Evolutionary conservation across 179 eudicot species (phyloP).

Genomic region (Pouteria campechiana): DNA sequence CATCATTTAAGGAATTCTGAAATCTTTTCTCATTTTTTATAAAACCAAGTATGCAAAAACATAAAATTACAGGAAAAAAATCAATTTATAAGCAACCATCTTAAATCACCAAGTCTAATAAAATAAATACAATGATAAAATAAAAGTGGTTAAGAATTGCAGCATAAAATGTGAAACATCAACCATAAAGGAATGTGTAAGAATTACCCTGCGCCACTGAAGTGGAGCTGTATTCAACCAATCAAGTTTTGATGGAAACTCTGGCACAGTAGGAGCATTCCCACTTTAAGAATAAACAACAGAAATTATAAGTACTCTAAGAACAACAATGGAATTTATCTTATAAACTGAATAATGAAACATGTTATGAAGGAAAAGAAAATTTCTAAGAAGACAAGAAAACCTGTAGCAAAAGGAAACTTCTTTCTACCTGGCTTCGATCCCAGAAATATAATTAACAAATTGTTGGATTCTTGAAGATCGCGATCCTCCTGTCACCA

Average conservation of each 20-base stretch:
- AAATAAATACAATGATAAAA: no score
- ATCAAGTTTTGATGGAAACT: conserved; percentile 86
- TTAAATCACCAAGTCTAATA: no score
- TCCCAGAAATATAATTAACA: conserved; percentile 70
- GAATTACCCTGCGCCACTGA: conserved; percentile 64
- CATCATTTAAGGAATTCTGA: no score
- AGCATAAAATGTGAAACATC: no score
- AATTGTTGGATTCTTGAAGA: conserved; percentile 65
- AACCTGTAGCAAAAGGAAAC: conserved; percentile 1
- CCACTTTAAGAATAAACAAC: conserved; percentile 24
- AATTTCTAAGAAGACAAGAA: not conserved
- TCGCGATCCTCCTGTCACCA: conserved; percentile 40
- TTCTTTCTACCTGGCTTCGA: conserved; percentile 49
- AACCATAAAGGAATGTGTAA: not conserved
- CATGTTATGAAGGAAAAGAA: not conserved
- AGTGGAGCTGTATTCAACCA: conserved; percentile 97
- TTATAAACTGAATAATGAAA: not conserved
- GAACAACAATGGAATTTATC: not conserved
- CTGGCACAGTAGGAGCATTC: conserved; percentile 64
- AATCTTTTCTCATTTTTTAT: no score
- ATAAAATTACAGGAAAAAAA: no score
- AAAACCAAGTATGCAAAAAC: no score
- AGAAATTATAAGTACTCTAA: not conserved
- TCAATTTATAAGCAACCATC: no score
- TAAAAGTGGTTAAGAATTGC: no score